Evolutionary conservation across 1,284 basidiomycete genomes (phyloP), one percentile per base, ranked within the genome.

Genomic region (Ganoderma sp.): DNA sequence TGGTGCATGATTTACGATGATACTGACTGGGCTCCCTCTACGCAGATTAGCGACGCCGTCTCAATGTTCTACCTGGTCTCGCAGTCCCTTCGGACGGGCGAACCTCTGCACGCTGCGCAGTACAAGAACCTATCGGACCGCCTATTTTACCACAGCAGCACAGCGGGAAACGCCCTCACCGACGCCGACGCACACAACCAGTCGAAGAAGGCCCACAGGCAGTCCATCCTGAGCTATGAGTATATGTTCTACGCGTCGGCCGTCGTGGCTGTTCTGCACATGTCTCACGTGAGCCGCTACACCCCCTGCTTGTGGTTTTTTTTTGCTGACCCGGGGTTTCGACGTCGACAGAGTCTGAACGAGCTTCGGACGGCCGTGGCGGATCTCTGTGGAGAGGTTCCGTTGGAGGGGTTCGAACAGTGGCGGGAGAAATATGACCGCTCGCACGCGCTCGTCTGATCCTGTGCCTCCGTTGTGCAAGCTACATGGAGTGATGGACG

Each of bases 211-310:
- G 77, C 76, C 59, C 72, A 72, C 22, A 68, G 82, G 39, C 77
- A 80, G 64, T 79, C 80, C 2, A 65, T 82, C 25, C 72, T 66
- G 42, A 71, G 71, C 61, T 77, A 78, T 45, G 81, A 84, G 37
- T 84, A 82, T 67, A 82, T 85, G 78, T 81, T 81, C 71, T 85
- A 85, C 71, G 81, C 84, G 2, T 79, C 82, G 5, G 83, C 81
- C 0, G 76, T 85, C 39, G 77, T 84, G 25, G 81, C 83, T 1
- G 81, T 85, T 8, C 81, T 83, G 66, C 82, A 84, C 68, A 71
- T 85, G 57, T 73, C 84, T 2, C 69, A 76, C 66, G 84, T 85
- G 66, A 71, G 83, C 76, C n/a, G 50, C 28, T 19, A 48, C 25
- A 6, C 17, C 43, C 4, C 2, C 5, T 43, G 9, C 10, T 14